phyloP scores from a whole-genome alignment of 2,329 filamentous ascomycete species.

The Verticillium klebahnii region DNA sequence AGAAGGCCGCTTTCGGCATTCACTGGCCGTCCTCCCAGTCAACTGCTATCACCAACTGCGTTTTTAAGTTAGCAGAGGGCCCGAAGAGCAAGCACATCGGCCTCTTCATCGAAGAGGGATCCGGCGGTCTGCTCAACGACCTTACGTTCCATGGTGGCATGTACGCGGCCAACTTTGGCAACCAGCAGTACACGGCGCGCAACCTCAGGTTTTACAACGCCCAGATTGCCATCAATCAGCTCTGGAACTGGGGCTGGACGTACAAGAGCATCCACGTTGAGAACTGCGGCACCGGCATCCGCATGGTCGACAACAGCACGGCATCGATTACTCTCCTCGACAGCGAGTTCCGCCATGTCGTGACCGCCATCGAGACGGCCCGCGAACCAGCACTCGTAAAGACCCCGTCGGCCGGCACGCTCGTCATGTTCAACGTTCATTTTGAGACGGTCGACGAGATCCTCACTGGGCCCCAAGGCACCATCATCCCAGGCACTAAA shows the following conservation, averaged over 20 bases:
- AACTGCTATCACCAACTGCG: constrained; percentile 53
- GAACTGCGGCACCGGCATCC: constrained; percentile 60
- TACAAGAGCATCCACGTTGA: constrained; percentile 63
- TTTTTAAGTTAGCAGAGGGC: constrained; percentile 44
- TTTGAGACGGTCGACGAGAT: constrained; percentile 32
- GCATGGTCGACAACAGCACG: constrained; percentile 61
- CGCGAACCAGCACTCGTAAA: constrained; percentile 23
- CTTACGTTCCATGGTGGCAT: constrained; percentile 67
- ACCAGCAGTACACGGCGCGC: constrained; percentile 68
- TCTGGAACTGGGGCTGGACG: constrained; percentile 75
- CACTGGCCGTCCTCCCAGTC: constrained; percentile 68
- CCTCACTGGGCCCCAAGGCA: constrained; percentile 34
- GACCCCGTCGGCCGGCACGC: constrained; percentile 33
- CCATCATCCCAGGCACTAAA: constrained; percentile 51
- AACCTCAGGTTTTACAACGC: constrained; percentile 63
- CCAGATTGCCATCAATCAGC: constrained; percentile 63
- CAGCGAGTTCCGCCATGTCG: constrained; percentile 63
- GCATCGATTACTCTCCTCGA: constrained; percentile 74
- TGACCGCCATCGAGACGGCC: constrained; percentile 64
- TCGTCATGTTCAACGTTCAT: constrained; percentile 43
- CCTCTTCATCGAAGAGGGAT: constrained; percentile 60
- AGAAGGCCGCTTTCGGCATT: constrained; percentile 46
- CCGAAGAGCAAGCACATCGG: constrained; percentile 47
- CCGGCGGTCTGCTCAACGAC: constrained; percentile 64
- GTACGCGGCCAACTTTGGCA: constrained; percentile 53